A percentile compares a stretch with the other conserved stretches of the same genome.
Evolutionary conservation across 2,329 filamentous ascomycete species (phyloP).

Genomic region (Fusarium vanettenii): DNA sequence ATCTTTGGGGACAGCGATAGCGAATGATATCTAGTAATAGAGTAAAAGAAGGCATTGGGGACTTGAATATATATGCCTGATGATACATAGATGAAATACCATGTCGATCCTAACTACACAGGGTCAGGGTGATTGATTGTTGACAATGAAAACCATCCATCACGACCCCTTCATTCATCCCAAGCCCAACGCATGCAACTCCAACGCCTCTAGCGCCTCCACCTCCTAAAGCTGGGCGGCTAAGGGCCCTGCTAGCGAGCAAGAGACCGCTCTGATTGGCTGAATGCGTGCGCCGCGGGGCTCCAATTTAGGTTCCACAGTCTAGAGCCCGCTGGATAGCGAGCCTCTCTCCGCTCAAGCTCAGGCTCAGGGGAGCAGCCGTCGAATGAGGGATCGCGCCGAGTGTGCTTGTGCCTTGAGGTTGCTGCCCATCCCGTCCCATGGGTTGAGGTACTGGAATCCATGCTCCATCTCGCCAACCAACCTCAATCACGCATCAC

Average conservation of each 20-base stretch:
- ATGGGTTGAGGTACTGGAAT: constrained; percentile 16
- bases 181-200: constrained; percentile 33
- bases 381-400: constrained; percentile 41
- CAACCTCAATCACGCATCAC: constrained; percentile 39
- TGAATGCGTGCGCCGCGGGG: constrained; percentile 28
- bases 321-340: constrained; percentile 20
- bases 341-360: constrained; percentile 31
- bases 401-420: constrained; percentile 8
- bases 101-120: neutral
- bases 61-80: neutral
- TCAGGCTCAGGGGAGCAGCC: constrained; percentile 41
- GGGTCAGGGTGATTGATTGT: neutral
- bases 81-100: neutral
- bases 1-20: constrained; percentile 92
- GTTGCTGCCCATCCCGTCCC: constrained; percentile 27
- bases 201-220: constrained; percentile 34
- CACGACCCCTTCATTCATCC: constrained; percentile 21
- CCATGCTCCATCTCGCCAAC: constrained; percentile 5
- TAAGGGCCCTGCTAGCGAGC: constrained; percentile 29
- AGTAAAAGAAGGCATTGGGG: neutral
- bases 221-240: constrained; percentile 38
- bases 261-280: constrained; percentile 25
- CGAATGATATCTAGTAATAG: constrained; percentile 52
- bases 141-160: neutral
- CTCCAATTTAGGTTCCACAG: constrained; percentile 43